Percentiles rank a stretch among this genome's conserved stretches.
Conservation (phyloP, 2,329 filamentous ascomycete species). For the Akanthomyces uredinophilus region DNA sequence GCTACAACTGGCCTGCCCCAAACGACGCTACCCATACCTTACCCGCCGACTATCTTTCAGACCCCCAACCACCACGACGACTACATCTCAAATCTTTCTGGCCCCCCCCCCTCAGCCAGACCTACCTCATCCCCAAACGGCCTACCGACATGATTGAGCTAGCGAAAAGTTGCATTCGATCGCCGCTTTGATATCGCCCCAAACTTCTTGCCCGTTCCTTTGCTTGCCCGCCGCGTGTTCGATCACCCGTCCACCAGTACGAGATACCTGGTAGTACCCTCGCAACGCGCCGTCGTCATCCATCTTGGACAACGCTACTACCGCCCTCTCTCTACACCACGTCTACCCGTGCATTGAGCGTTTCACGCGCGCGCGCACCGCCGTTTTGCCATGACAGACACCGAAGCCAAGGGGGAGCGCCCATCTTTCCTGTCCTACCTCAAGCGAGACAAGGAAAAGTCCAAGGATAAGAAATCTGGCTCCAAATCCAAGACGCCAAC, state of each 20-base stretch:
- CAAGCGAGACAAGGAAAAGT: conserved; percentile 12
- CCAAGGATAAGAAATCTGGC: not conserved
- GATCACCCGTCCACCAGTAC: no score
- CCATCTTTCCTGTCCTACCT: conserved; percentile 14
- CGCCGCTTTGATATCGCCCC: no score
- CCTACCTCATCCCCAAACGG: not conserved
- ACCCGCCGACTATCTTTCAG: not conserved
- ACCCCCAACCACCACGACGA: not conserved
- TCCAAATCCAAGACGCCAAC: conserved; percentile 6
- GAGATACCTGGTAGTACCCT: no score
- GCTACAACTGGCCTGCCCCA: not conserved
- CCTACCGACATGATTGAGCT: not conserved
- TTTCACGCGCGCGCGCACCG: no score
- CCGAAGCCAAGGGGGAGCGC: not conserved
- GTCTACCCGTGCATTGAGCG: no score
- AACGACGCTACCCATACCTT: not conserved
- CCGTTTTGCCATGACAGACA: conserved; percentile 3
- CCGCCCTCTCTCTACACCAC: no score
- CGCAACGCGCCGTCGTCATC: no score
- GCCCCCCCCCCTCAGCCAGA: not conserved
- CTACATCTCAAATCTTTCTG: conserved; percentile 8
- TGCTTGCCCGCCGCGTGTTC: no score
- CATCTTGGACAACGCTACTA: no score
- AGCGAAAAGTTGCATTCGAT: not conserved
- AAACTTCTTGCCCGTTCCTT: no score